Evolutionary conservation across 2,329 filamentous ascomycete species (phyloP).

Genomic region (Metarhizium robertsii): DNA sequence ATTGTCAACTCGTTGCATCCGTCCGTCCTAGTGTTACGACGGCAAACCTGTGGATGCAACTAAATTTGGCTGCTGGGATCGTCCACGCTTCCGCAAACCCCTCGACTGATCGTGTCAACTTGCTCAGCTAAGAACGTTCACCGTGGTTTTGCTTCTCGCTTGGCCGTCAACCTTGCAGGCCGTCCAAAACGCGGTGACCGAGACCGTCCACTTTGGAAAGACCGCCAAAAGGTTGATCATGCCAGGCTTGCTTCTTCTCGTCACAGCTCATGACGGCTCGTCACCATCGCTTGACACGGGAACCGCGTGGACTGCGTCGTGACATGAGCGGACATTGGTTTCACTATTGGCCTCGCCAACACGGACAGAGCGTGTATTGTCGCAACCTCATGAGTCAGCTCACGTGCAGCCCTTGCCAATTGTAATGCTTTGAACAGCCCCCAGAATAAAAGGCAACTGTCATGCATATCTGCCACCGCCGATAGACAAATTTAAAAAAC

Average conservation of each 20-base stretch:
- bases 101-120: not conserved
- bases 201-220: not conserved
- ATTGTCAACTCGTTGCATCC: no score
- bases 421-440: no score
- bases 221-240: no score
- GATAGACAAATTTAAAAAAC: not conserved
- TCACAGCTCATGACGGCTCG: constrained; percentile 4
- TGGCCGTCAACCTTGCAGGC: not conserved
- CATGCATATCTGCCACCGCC: not conserved
- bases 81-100: not conserved
- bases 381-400: no score
- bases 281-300: constrained; percentile 2
- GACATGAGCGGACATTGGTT: not conserved
- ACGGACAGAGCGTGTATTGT: no score
- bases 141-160: not conserved
- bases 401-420: no score
- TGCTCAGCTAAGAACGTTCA: not conserved
- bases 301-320: not conserved
- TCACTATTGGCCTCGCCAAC: no score
- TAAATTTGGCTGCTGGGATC: not conserved
- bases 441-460: not conserved
- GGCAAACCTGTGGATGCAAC: not conserved
- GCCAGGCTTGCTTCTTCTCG: not conserved
- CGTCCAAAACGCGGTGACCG: not conserved
- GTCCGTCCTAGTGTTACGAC: not conserved